phyloP scores from a whole-genome alignment of 2,329 filamentous ascomycete genomes.

The Penicillium sp. region DNA sequence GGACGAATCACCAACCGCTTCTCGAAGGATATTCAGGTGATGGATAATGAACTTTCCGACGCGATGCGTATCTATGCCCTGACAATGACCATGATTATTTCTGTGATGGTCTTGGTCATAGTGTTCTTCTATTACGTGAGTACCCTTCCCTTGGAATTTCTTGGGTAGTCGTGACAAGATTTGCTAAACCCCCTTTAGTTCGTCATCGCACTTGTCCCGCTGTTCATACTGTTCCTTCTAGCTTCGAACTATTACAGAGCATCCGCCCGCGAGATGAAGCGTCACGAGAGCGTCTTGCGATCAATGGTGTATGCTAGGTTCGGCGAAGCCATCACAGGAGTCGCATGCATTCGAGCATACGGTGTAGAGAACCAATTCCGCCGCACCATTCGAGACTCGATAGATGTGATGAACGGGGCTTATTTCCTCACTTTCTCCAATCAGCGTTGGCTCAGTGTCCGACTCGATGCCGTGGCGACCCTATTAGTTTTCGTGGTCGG shows the following conservation, averaged over 20 bases:
- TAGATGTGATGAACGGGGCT: conserved; percentile 86
- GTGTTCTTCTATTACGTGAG: conserved; percentile 75
- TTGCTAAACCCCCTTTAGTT: conserved; percentile 42
- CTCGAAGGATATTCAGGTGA: conserved; percentile 86
- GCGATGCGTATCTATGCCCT: conserved; percentile 88
- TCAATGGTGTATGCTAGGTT: conserved; percentile 87
- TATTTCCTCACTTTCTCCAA: conserved; percentile 95
- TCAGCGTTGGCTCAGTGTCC: conserved; percentile 81
- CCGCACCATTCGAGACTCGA: conserved; percentile 57
- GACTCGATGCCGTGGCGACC: conserved; percentile 76
- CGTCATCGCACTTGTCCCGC: conserved; percentile 56
- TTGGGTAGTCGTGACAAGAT: neutral
- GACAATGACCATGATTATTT: conserved; percentile 70
- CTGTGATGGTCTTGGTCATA: conserved; percentile 82
- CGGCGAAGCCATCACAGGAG: conserved; percentile 67
- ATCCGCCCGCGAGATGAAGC: conserved; percentile 87
- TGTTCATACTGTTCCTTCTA: conserved; percentile 69
- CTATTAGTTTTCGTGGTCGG: conserved; percentile 77
- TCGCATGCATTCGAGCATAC: conserved; percentile 80
- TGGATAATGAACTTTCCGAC: conserved; percentile 87
- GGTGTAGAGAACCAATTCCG: conserved; percentile 70
- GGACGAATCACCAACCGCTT: conserved; percentile 95
- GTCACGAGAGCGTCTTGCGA: conserved; percentile 80
- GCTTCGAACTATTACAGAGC: conserved; percentile 80
- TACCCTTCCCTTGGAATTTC: neutral